Base-by-base conservation (phyloP, 2,329 filamentous ascomycete genomes). In the Dothideomycetes sp. region DNA sequence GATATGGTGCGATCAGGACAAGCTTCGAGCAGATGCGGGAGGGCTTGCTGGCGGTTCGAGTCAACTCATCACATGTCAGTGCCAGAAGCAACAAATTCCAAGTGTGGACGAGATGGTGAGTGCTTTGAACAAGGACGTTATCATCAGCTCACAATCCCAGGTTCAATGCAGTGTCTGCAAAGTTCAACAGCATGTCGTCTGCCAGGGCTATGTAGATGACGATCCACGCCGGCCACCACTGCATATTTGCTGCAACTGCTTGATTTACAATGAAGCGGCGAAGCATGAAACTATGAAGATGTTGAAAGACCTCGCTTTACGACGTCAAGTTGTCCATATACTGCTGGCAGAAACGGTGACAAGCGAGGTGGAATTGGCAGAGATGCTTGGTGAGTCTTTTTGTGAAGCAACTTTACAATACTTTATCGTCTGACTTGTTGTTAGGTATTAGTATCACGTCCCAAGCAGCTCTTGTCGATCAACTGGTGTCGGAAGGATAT, bases 211-310 rank as follows among this genome's bases (percentile, higher is more conserved):
- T 43, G 34, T 48, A 16, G 47, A 41, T 2, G 46, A 52, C 9
- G 62, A 64, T 44, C 38, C 45, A 9, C 54, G 54, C 23, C 46
- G 64, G 20, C 57, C 61, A 16, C 41, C 52, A 25, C 41, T 50
- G 16, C 62, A 68, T 47, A 54, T 59, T n/a, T 68, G 64, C 47
- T 67, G 67, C 45, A 45, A 49, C 23, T 68, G 64, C 43, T 48
- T 68, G 5, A 48, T 67, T 7, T 51, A 51, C 24, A 39, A 41
- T 31, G 30, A 20, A 13, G 20, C 12, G 8, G 28, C 24, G 4
- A 40, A 8, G 6, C 20, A 24, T 17, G 33, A n/a, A 25, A 17
- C 33, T 15, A 12, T 10, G 22, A 33, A 12, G 16, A 9, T 12
- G 27, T 20, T 33, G 5, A 9, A 10, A 8, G 29, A 27, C 5